Conservation (phyloP, 495 filamentous ascomycete species). For the Sporormia fimetaria region DNA sequence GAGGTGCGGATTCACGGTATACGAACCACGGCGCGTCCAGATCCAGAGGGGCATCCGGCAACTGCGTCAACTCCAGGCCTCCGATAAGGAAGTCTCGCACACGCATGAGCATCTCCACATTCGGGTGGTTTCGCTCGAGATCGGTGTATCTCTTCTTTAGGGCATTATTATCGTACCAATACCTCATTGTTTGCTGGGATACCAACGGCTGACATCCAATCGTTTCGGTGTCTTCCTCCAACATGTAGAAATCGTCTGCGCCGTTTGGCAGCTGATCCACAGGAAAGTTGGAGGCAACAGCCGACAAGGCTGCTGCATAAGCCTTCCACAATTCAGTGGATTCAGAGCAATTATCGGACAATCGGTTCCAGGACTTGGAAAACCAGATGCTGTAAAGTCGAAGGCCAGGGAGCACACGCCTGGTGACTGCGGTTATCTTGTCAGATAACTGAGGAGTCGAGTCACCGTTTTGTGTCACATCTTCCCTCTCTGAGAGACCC, state of each 20-base stretch:
- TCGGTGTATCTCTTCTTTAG: slow-evolving; percentile 48
- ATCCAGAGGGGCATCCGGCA: slow-evolving; percentile 14
- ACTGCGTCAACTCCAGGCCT: slow-evolving; percentile 35
- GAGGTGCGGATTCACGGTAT: slow-evolving; percentile 21
- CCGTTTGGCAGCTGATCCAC: slow-evolving; percentile 43
- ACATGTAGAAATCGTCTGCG: slow-evolving; percentile 50
- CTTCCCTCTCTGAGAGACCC: slow-evolving; percentile 37
- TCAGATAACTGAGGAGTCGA: slow-evolving; percentile 35
- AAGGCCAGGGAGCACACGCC: slow-evolving; percentile 56
- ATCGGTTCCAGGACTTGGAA: slow-evolving; percentile 38
- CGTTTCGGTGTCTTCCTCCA: slow-evolving; percentile 67
- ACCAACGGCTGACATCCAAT: slow-evolving; percentile 62
- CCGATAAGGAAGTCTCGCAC: slow-evolving; percentile 57
- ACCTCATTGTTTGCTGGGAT: slow-evolving; percentile 38
- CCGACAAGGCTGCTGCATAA: slow-evolving; percentile 56
- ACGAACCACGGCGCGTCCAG: slow-evolving; percentile 20
- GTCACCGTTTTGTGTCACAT: slow-evolving; percentile 32
- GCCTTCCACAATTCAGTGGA: slow-evolving; percentile 60
- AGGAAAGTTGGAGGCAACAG: slow-evolving; percentile 50
- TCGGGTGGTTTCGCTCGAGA: slow-evolving; percentile 48
- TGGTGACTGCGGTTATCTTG: slow-evolving; percentile 50
- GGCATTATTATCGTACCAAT: slow-evolving; percentile 38
- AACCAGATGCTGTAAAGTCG: slow-evolving; percentile 70
- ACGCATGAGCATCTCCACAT: slow-evolving; percentile 60
- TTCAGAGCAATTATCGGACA: slow-evolving; percentile 44